Evolutionary conservation across 2,329 filamentous ascomycete species (phyloP).

Genomic region (Coniochaeta sp.): DNA sequence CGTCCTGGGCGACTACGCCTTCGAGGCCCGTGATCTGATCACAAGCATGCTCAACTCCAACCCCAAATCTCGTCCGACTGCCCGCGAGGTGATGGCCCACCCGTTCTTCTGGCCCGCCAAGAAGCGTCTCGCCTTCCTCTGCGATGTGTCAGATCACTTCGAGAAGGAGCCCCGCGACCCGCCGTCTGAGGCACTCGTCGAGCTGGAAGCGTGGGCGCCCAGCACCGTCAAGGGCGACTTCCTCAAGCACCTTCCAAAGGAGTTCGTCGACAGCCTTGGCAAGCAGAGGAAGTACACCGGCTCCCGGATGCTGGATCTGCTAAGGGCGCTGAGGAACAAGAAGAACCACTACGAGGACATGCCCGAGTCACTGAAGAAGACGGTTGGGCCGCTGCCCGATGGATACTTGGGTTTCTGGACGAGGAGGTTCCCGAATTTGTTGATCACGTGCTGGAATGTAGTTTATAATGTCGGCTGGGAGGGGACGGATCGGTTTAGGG

Average conservation of each 20-base stretch:
- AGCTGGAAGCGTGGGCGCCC: constrained; percentile 47
- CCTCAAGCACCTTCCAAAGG: constrained; percentile 63
- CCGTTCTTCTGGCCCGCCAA: constrained; percentile 95
- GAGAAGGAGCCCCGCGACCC: constrained; percentile 86
- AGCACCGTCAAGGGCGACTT: constrained; percentile 66
- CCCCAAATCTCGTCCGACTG: constrained; percentile 57
- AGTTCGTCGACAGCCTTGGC: constrained; percentile 82
- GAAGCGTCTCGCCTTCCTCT: constrained; percentile 86
- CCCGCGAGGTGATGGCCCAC: constrained; percentile 76
- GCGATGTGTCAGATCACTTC: constrained; percentile 92
- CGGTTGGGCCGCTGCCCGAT: constrained; percentile 67
- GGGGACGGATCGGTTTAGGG: constrained; percentile 58
- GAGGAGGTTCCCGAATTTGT: constrained; percentile 65
- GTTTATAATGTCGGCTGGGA: constrained; percentile 61
- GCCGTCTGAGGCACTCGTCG: constrained; percentile 59
- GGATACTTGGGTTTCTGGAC: constrained; percentile 85
- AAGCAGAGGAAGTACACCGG: constrained; percentile 96
- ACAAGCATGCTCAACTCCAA: constrained; percentile 62
- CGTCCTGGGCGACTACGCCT: constrained; percentile 72
- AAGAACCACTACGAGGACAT: constrained; percentile 98
- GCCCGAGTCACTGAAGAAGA: constrained; percentile 64
- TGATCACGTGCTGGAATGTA: constrained; percentile 74
- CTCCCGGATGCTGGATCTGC: constrained; percentile 71
- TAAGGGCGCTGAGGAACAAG: constrained; percentile 90
- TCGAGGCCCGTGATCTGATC: constrained; percentile 84